Evolutionary conservation across 805 yeast species (phyloP), one percentile per base, ranked within the genome.

Genomic region (Candida coleopterorum): DNA sequence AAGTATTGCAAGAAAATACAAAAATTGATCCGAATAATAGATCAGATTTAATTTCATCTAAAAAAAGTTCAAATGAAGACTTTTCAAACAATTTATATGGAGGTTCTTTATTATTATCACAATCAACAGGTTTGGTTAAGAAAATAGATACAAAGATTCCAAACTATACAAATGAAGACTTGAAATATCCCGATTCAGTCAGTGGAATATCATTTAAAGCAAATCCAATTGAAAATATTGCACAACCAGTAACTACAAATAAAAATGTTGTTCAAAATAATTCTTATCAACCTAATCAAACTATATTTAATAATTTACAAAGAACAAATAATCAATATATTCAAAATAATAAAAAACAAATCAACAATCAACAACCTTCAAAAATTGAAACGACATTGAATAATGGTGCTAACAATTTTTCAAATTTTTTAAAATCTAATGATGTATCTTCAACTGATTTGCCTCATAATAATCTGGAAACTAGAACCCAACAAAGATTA

Each of bases 401-500:
- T 15, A 52, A 48, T 33, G 58, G 52, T 4, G 58, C 54, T 10
- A 56, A 55, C 26, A 58, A 60, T 44, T 60, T 60, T 37, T 46
- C 61, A 12, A 53, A 56, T 42, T 60, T 58, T 29, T 49, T 60
- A 24, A 49, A 27, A 18, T 32, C 38, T 6, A 46, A 44, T 29
- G 37, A 37, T 27, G n/a, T n/a, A n/a, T 38, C 43, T 9, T 24
- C 40, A 23, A 40, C 49, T 4, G 18, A 38, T 10, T 20, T 15
- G 10, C 26, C 22, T 7, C n/a, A 20, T 12, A 34, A 18, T 25
- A 39, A 36, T 37, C 35, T 42, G 14, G 85, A 79, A 42, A 78
- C 85, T 1, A 69, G 95, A 60, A 85, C 95, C 0, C 95, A 86
- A 52, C 93, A 84, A 52, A 74, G 80, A 43, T 68, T 87, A 35